phyloP scores from a whole-genome alignment of 1,284 basidiomycete genomes.

The Albatrellus sp. region DNA sequence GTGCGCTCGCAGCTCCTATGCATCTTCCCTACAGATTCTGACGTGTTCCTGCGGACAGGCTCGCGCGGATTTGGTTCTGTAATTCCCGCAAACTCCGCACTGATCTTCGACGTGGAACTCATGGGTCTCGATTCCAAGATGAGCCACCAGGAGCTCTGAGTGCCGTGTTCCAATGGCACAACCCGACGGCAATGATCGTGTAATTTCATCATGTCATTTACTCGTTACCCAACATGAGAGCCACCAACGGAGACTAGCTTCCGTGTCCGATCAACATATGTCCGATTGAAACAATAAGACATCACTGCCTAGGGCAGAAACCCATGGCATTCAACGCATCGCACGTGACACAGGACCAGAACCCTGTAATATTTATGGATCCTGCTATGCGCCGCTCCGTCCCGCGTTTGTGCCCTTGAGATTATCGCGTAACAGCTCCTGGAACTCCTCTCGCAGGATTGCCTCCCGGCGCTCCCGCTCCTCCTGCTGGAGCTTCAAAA shows the following conservation, averaged over 20 bases:
- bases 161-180: no score
- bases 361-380: neutral
- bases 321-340: no score
- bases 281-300: no score
- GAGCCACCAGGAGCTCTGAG: conserved; percentile 25
- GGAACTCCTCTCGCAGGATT: conserved; percentile 67
- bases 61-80: conserved; percentile 60
- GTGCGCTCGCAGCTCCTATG: conserved; percentile 30
- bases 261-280: neutral
- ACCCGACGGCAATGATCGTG: neutral
- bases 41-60: conserved; percentile 30
- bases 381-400: neutral
- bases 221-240: neutral
- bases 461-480: conserved; percentile 84
- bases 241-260: neutral
- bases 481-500: conserved; percentile 87
- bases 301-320: no score
- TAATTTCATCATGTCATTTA: neutral
- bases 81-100: conserved; percentile 76
- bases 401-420: conserved; percentile 29
- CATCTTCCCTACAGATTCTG: neutral
- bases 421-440: conserved; percentile 64
- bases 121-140: conserved; percentile 32
- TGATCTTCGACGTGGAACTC: conserved; percentile 86
- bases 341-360: neutral